Base-by-base conservation (phyloP, 768 basidiomycete species). In the Neoboletus brunneissimus region DNA sequence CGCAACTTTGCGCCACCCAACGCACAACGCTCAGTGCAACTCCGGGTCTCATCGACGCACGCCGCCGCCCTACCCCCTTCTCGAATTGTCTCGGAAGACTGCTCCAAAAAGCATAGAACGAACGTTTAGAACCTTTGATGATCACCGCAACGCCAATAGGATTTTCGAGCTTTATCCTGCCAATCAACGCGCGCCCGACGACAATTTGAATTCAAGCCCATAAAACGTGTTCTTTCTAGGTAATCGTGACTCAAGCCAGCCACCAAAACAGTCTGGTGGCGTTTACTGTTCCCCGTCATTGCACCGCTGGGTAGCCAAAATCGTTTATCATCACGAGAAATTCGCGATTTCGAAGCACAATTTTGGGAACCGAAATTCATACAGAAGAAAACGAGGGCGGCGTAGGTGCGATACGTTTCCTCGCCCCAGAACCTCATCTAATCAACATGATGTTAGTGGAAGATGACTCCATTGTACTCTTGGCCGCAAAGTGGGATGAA, bases 91-190 rank as follows among this genome's bases (percentile, higher is more conserved):
- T 45, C 12, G 20, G 40, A 48, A 48, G 35, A 5, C 18, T n/a
- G 12, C 25, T 56, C 44, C 29, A 56, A 10, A 20, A 27, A 27
- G 12, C 31, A 32, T 11, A 35, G 54, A 32, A 50, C 22, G 31
- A 10, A 11, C 20, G 18, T 13, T 12, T 34, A 20, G 51, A 35
- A 25, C n/a, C 51, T 22, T 1, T 15, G 22, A 57, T 34, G 42
- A 54, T 60, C 59, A 60, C 43, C 22, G 58, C 31, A 22, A 38
- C 42, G 47, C 59, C 51, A 35, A 25, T 60, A 12, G 25, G 43
- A 48, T 48, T 41, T 37, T 31, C 48, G 11, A 38, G 10, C 40
- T 23, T 23, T 51, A 44, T 62, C 51, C 22, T 55, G 44, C 40
- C 57, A 59, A 53, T 56, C 57, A 48, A 35, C 20, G 48, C 6